Evolutionary conservation across 2,329 filamentous ascomycete species (phyloP).

Genomic region (Talaromyces rugulosus): DNA sequence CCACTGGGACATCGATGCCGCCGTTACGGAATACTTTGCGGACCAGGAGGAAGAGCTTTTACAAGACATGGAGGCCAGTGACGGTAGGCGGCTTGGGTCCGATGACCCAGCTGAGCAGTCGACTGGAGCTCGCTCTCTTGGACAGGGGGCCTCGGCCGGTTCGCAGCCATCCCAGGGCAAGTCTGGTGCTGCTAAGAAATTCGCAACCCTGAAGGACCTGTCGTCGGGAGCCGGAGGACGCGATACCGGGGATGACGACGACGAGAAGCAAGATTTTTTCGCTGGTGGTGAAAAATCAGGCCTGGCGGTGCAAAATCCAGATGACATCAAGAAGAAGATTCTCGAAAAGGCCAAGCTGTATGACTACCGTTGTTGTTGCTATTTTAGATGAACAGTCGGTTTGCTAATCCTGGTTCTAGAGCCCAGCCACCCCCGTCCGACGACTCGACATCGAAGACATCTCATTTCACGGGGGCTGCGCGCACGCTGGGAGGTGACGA

Average conservation of each 20-base stretch:
- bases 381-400: background rate
- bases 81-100: conserved; percentile 21
- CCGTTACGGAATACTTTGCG: conserved; percentile 59
- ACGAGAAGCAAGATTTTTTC: conserved; percentile 56
- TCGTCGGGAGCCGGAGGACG: conserved; percentile 31
- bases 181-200: conserved; percentile 39
- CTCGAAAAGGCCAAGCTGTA: conserved; percentile 43
- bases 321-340: conserved; percentile 50
- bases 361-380: conserved; percentile 3
- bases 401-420: conserved; percentile 17
- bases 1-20: conserved; percentile 63
- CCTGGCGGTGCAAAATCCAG: conserved; percentile 63
- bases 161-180: conserved; percentile 24
- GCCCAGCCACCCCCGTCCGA: conserved; percentile 33
- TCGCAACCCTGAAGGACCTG: conserved; percentile 46
- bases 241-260: conserved; percentile 47
- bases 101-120: conserved; percentile 18
- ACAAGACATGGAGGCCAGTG: conserved; percentile 27
- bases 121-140: conserved; percentile 29
- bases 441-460: conserved; percentile 39
- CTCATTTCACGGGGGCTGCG: conserved; percentile 57
- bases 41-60: conserved; percentile 36
- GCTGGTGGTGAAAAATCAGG: conserved; percentile 65
- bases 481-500: conserved; percentile 65
- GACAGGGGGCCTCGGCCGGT: conserved; percentile 27